Conservation (phyloP, 495 filamentous ascomycete genomes). For the Penicillium egyptiacum region DNA sequence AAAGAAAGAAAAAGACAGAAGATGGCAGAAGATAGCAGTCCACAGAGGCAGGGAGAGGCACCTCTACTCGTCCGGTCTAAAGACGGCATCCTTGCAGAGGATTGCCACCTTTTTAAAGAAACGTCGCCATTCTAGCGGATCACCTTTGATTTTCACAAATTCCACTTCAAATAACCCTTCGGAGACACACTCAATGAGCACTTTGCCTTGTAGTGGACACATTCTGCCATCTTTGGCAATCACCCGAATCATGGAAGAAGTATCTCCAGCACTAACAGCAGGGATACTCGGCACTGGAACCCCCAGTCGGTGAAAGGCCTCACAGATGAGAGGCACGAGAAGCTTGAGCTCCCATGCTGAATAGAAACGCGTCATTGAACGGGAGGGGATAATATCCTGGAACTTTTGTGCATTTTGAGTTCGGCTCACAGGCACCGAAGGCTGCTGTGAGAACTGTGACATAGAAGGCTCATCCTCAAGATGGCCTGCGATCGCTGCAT, state of each 20-base stretch:
- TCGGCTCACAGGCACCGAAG: constrained; percentile 72
- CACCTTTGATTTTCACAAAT: constrained; percentile 92
- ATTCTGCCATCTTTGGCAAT: constrained; percentile 74
- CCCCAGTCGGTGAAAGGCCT: constrained; percentile 79
- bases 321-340: constrained; percentile 74
- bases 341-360: constrained; percentile 75
- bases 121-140: constrained; percentile 94
- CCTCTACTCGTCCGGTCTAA: constrained; percentile 43
- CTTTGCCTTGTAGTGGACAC: constrained; percentile 79
- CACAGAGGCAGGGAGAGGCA: constrained; percentile 3
- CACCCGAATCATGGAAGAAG: constrained; percentile 64
- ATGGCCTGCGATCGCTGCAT: constrained; percentile 52
- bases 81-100: constrained; percentile 79
- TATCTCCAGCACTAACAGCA: constrained; percentile 43
- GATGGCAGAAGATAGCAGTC: background rate
- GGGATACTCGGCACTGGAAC: constrained; percentile 64
- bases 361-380: constrained; percentile 87
- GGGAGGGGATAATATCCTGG: constrained; percentile 79
- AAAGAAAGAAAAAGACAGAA: too few relatives aligned
- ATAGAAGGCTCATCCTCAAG: constrained; percentile 87
- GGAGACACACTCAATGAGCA: constrained; percentile 71
- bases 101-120: constrained; percentile 93
- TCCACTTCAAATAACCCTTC: constrained; percentile 74
- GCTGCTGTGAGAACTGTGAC: constrained; percentile 84
- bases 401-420: constrained; percentile 89